Conservation (phyloP, 2,329 filamentous ascomycete genomes). For the Shiraia bambusicola region DNA sequence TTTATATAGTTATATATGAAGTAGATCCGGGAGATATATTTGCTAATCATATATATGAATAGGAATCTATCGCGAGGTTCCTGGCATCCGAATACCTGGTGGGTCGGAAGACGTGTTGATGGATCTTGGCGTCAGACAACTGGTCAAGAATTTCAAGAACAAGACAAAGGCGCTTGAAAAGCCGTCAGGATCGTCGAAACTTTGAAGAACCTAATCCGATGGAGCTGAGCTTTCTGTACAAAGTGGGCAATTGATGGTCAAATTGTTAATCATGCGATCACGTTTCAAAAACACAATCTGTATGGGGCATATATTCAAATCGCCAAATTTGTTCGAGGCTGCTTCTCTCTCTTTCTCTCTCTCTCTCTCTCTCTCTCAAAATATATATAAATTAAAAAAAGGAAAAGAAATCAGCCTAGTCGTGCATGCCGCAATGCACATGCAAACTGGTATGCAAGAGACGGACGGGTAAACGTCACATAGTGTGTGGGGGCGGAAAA, state of each 20-base stretch:
- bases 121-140: constrained; percentile 67
- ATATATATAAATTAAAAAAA: no score
- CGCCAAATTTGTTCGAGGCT: no score
- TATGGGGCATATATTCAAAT: no score
- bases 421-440: no score
- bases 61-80: constrained; percentile 66
- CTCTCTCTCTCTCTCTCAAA: no score
- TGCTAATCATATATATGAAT: constrained; percentile 8
- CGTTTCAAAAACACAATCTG: no score
- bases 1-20: background rate
- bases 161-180: constrained; percentile 58
- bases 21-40: background rate
- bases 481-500: no score
- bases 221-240: background rate
- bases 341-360: no score
- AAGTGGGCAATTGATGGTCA: background rate
- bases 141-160: constrained; percentile 67
- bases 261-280: no score
- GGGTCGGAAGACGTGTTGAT: constrained; percentile 73
- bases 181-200: constrained; percentile 46
- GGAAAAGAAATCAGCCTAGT: no score
- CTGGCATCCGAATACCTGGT: constrained; percentile 62
- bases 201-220: constrained; percentile 30
- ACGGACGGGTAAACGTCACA: no score
- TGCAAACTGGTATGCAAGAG: no score